Percentiles rank a stretch among this genome's conserved stretches.
phyloP scores from a whole-genome alignment of 73 alveolate genomes.

The Paraurostyla sp. region DNA sequence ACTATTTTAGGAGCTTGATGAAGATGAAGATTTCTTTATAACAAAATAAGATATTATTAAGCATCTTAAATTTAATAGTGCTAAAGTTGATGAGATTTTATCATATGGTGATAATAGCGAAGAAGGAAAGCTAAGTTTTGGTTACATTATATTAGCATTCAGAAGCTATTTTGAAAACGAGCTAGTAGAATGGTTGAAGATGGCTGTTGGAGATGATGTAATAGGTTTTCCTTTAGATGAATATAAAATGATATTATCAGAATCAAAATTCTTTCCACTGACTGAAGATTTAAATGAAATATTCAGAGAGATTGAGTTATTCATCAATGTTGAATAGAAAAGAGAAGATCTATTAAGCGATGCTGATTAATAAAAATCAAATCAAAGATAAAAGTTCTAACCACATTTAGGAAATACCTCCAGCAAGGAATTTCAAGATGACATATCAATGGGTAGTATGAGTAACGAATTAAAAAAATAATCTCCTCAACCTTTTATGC shows the following conservation, averaged over 20 bases:
- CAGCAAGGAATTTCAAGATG: not conserved
- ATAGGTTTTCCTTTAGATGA: not conserved
- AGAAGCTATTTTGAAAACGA: constrained; percentile 26
- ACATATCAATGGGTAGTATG: not conserved
- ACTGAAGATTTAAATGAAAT: constrained; percentile 14
- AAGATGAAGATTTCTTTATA: not conserved
- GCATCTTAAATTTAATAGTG: not conserved
- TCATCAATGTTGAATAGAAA: not conserved
- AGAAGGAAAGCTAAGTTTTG: not conserved
- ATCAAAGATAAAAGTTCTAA: not conserved
- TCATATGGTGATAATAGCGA: not conserved
- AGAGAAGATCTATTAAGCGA: not conserved
- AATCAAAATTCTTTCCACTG: constrained; percentile 12
- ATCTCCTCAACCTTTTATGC: not conserved
- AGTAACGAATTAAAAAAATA: not conserved
- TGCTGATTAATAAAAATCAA: not conserved
- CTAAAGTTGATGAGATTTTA: constrained; percentile 2
- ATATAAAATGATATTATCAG: constrained; percentile 4
- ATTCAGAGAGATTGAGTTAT: constrained; percentile 4
- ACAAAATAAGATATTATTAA: not conserved
- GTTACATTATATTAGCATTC: not conserved
- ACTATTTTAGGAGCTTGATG: constrained; percentile 9
- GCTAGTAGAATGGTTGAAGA: constrained; percentile 28
- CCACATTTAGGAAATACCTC: not conserved
- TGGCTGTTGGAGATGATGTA: constrained; percentile 28